Percentiles rank a stretch among this genome's conserved stretches.
These are phyloP conservation scores for Kluyveromyces wickerhamii DNA, from an alignment of 805 yeast species.

Conservation along the genomic window DNA sequence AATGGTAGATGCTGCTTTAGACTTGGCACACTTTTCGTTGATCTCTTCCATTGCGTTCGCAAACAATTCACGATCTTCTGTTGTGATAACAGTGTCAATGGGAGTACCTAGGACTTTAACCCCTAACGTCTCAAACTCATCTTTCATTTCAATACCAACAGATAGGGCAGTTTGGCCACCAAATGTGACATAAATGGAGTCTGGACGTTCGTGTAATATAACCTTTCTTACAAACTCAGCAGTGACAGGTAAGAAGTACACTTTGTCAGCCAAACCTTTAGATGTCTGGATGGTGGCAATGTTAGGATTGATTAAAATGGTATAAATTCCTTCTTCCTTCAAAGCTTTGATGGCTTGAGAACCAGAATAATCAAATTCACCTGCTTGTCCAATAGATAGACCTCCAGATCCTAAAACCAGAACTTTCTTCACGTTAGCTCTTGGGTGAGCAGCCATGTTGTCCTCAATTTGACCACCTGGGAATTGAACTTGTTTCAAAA, in stretches of 20 bases:
- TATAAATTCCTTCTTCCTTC: constrained; percentile 95
- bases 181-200: constrained; percentile 92
- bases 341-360: constrained; percentile 98
- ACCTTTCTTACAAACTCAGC: constrained; percentile 95
- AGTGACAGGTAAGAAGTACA: constrained; percentile 94
- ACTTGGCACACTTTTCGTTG: constrained; percentile 90
- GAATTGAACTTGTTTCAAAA: constrained; percentile 67
- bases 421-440: constrained; percentile 80
- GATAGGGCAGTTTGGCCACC: constrained; percentile 98
- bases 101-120: constrained; percentile 96
- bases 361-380: constrained; percentile 98
- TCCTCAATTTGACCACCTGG: constrained; percentile 83
- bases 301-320: constrained; percentile 92
- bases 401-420: constrained; percentile 97
- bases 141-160: constrained; percentile 93
- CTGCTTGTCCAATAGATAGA: constrained; percentile 97
- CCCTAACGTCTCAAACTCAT: constrained; percentile 80
- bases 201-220: constrained; percentile 90
- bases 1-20: constrained; percentile 73
- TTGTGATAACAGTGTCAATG: constrained; percentile 90
- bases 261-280: constrained; percentile 95
- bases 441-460: constrained; percentile 68
- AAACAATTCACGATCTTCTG: constrained; percentile 96
- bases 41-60: constrained; percentile 93
- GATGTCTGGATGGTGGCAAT: constrained; percentile 98